Evolutionary conservation across 2,329 filamentous ascomycete species (phyloP).

Genomic region (Trichophyton benhamiae): DNA sequence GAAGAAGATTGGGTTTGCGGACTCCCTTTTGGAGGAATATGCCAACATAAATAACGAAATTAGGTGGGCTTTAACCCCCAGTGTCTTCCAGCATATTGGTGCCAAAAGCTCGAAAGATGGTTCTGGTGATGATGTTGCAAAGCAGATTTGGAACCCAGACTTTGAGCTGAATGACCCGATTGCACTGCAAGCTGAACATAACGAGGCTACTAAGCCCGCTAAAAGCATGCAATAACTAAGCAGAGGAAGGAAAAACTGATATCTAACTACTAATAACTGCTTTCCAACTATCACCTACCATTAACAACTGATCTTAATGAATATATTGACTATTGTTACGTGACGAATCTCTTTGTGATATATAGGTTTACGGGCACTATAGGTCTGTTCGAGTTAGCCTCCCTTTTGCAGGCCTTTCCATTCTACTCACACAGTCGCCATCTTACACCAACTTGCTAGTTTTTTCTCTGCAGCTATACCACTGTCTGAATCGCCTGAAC

Average conservation of each 20-base stretch:
- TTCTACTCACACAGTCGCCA: no score
- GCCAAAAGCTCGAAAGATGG: constrained; percentile 7
- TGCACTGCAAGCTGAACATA: constrained; percentile 7
- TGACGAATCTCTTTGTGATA: no score
- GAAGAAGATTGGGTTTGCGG: constrained; percentile 8
- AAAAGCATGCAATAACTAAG: background rate
- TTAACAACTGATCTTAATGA: no score
- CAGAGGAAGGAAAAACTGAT: background rate
- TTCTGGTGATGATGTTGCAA: constrained; percentile 3
- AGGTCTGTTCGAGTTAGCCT: no score
- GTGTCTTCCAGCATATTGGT: constrained; percentile 9
- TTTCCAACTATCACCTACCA: no score
- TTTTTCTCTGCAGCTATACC: no score
- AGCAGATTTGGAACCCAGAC: constrained; percentile 6
- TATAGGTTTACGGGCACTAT: no score
- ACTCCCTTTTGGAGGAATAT: constrained; percentile 8
- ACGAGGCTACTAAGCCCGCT: background rate
- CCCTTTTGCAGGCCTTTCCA: no score
- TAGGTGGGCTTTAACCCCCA: constrained; percentile 10
- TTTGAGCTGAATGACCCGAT: constrained; percentile 11
- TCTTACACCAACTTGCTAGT: no score
- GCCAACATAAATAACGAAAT: constrained; percentile 8
- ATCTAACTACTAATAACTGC: background rate
- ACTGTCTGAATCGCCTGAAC: no score
- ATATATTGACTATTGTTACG: no score